Conservation (phyloP, 495 filamentous ascomycete genomes). For the Hypoxylon perforatum region DNA sequence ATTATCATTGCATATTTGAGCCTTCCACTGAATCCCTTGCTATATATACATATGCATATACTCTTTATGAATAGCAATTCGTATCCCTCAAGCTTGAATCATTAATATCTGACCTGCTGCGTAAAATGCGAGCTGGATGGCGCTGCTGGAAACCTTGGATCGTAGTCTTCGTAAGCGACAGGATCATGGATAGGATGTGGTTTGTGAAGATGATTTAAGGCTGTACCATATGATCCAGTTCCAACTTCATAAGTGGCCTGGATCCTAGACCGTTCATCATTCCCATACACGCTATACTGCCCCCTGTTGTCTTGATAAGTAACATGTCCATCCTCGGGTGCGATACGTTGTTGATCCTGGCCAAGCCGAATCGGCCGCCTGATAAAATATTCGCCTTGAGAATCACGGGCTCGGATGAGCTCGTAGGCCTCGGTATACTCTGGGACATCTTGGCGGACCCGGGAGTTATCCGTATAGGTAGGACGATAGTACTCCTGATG, state of each 20-base stretch:
- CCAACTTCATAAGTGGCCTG: constrained; percentile 1
- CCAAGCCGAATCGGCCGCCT: constrained; percentile 53
- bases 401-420: constrained; percentile 57
- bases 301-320: not conserved
- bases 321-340: constrained; percentile 3
- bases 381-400: constrained; percentile 57
- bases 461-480: constrained; percentile 45
- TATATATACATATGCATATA: too few relatives aligned
- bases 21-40: too few relatives aligned
- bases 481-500: constrained; percentile 49
- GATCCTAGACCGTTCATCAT: not conserved
- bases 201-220: constrained; percentile 2
- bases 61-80: too few relatives aligned
- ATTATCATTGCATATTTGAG: too few relatives aligned
- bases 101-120: constrained; percentile 16
- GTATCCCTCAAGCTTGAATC: not conserved
- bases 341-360: constrained; percentile 31
- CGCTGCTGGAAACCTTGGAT: constrained; percentile 25
- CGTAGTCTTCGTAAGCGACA: constrained; percentile 23
- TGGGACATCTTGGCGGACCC: constrained; percentile 34
- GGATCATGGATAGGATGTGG: not conserved
- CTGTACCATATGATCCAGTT: not conserved
- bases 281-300: constrained; percentile 9
- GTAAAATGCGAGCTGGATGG: constrained; percentile 5
- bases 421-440: constrained; percentile 51